These are phyloP conservation scores for Colletotrichum falcatum DNA, from an alignment of 2,329 filamentous ascomycete genomes.

Conservation along the genomic window DNA sequence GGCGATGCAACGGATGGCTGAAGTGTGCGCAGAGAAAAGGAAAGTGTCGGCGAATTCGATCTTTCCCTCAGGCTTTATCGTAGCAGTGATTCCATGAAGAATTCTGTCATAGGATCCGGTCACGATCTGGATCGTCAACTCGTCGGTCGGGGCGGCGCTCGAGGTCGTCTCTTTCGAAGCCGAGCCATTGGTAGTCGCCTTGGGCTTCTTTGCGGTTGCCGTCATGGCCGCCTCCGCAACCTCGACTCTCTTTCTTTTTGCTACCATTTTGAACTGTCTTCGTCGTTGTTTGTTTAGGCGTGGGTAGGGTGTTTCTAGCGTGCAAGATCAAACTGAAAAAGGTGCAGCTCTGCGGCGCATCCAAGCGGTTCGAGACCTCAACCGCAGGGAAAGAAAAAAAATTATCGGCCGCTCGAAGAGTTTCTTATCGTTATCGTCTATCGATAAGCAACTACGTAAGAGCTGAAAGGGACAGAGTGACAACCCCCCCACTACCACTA, in stretches of 20 bases:
- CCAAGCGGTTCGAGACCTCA: slow-evolving; percentile 6
- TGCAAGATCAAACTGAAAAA: slow-evolving; percentile 25
- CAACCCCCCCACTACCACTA: slow-evolving; percentile 18
- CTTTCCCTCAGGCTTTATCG: slow-evolving; percentile 60
- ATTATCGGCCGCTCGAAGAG: slow-evolving; percentile 17
- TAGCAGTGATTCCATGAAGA: slow-evolving; percentile 89
- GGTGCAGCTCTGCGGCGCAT: slow-evolving; percentile 2
- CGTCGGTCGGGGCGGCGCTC: slow-evolving; percentile 38
- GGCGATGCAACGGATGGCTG: slow-evolving; percentile 89
- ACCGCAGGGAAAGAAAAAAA: slow-evolving; percentile 14
- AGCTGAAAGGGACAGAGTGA: slow-evolving; percentile 16
- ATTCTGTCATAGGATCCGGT: slow-evolving; percentile 95
- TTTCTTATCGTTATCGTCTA: slow-evolving; percentile 39
- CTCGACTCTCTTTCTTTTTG: slow-evolving; percentile 62
- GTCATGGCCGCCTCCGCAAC: slow-evolving; percentile 45
- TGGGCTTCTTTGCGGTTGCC: slow-evolving; percentile 50
- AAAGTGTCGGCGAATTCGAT: slow-evolving; percentile 90
- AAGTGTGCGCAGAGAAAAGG: slow-evolving; percentile 92
- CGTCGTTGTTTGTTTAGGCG: slow-evolving; percentile 21
- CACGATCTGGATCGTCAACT: slow-evolving; percentile 84
- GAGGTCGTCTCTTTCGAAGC: slow-evolving; percentile 28
- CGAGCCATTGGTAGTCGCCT: slow-evolving; percentile 40
- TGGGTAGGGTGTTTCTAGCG: slow-evolving; percentile 16
- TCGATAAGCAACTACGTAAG: slow-evolving; percentile 37
- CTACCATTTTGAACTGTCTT: slow-evolving; percentile 51